Evolutionary conservation across 495 filamentous ascomycete genomes (phyloP).

Genomic region (Astrothelium macrocarpum): DNA sequence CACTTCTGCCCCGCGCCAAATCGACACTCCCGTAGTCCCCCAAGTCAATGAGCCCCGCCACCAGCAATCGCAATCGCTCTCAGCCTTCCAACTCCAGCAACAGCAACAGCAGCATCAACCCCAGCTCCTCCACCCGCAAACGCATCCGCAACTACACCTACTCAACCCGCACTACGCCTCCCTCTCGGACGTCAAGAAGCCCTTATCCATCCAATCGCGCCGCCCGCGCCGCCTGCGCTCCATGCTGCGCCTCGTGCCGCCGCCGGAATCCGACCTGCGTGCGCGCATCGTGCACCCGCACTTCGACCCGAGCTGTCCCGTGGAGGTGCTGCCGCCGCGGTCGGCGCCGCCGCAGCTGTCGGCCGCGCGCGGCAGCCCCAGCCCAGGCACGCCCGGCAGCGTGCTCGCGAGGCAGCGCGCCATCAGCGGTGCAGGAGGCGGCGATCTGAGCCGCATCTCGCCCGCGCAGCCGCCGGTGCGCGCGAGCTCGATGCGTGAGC

Average conservation of each 20-base stretch:
- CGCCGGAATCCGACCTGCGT: neutral
- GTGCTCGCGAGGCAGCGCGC: neutral
- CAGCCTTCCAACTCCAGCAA: neutral
- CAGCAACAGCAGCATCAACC: neutral
- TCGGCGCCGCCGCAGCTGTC: neutral
- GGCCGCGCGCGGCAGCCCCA: neutral
- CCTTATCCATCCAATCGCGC: slow-evolving; percentile 1
- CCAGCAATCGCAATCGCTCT: neutral
- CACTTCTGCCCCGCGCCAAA: neutral
- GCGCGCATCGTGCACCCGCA: slow-evolving; percentile 4
- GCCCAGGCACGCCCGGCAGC: neutral
- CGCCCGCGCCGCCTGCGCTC: neutral
- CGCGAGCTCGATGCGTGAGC: neutral
- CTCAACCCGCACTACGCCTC: slow-evolving; percentile 2
- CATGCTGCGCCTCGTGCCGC: neutral
- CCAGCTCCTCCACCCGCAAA: neutral
- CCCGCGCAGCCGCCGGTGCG: neutral
- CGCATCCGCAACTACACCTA: neutral
- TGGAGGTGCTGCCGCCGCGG: neutral
- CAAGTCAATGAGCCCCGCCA: neutral
- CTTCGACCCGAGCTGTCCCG: neutral
- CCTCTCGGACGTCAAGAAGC: neutral
- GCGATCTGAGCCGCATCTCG: neutral
- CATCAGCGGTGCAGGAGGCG: neutral
- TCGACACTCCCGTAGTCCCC: neutral